Base-by-base conservation (phyloP, 352 stramenopile species). In the Phytophthora pluvialis region DNA sequence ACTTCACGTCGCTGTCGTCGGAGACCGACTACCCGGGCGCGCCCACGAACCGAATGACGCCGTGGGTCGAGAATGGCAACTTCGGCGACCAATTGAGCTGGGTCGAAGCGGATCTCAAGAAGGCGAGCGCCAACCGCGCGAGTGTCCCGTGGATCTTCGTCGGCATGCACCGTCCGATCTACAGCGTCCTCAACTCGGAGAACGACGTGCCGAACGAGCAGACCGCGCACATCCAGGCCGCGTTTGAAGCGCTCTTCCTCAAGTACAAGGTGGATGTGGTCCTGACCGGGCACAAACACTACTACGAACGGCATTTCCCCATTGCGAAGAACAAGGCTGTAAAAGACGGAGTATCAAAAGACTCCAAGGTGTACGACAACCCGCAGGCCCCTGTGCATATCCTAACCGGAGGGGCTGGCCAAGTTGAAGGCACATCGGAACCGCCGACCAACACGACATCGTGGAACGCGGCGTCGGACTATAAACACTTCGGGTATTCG, bases 231-330 rank as follows among this genome's bases (percentile, higher is more conserved):
- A 57, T 96, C 39, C 82, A 94, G 38, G 47, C 43, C 11, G 83
- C 86, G 1, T 93, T 98, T 39, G 91, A 97, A 56, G 74, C 71
- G 18, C 72, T 97, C 10, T 82, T 98, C 25, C 67, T 94, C 49
- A 89, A 92, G 67, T 94, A 93, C 81, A 72, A 81, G 18, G 90
- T 98, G 8, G 89, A 97, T 42, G 63, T 97, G 3, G 90, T 96
- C 21, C 52, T 97, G 18, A 71, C 81, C 1, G 91, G 91, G 7
- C 91, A 97, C 64, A 66, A 93, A 26, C 91, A 98, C 67, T 85
- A 78, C 39, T 98, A 95, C 63, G 84, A 97, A 60, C 78, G 89
- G 3, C 74, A 91, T 4, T 66, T 88, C 1, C 88, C 88, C 1
- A 77, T 93, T 39, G 68, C 64, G 0, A 69, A 81, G 11, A 73